Percentiles rank a stretch among this genome's conserved stretches.
Evolutionary conservation across 2,329 filamentous ascomycete species (phyloP).

Genomic region (Lachnellula occidentalis): DNA sequence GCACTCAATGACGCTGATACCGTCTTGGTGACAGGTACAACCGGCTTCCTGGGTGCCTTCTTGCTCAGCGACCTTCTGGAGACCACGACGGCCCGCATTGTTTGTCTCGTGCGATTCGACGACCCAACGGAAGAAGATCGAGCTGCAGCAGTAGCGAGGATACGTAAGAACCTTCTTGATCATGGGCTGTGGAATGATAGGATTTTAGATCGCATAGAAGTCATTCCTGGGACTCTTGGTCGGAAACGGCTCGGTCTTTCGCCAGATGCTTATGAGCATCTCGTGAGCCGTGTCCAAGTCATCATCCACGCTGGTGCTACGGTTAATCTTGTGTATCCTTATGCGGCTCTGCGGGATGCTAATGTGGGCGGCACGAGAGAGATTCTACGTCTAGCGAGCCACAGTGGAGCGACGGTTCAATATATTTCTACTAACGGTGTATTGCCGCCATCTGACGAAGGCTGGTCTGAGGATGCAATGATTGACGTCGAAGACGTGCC

Average conservation of each 20-base stretch:
- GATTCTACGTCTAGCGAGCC: slow-evolving; percentile 64
- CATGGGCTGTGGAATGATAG: slow-evolving; percentile 71
- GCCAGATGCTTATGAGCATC: slow-evolving; percentile 57
- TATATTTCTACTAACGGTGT: slow-evolving; percentile 80
- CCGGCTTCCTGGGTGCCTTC: slow-evolving; percentile 81
- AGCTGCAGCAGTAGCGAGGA: slow-evolving; percentile 63
- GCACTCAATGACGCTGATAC: slow-evolving; percentile 40
- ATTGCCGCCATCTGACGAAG: slow-evolving; percentile 58
- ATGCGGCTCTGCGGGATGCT: slow-evolving; percentile 66
- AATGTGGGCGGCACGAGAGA: slow-evolving; percentile 78
- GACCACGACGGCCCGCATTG: slow-evolving; percentile 47
- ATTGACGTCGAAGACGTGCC: slow-evolving; percentile 64
- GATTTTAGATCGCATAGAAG: slow-evolving; percentile 72
- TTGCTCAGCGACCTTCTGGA: slow-evolving; percentile 68
- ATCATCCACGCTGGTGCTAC: slow-evolving; percentile 74
- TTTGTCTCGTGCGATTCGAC: slow-evolving; percentile 70
- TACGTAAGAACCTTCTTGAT: slow-evolving; percentile 73
- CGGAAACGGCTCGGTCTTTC: slow-evolving; percentile 63
- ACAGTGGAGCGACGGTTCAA: slow-evolving; percentile 65
- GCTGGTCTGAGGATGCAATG: slow-evolving; percentile 67
- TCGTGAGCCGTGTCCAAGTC: slow-evolving; percentile 62
- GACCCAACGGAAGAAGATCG: slow-evolving; percentile 60
- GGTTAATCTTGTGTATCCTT: slow-evolving; percentile 77
- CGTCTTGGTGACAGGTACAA: slow-evolving; percentile 79
- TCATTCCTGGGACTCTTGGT: slow-evolving; percentile 68